Evolutionary conservation across 2,329 filamentous ascomycete genomes (phyloP), one percentile per base, ranked within the genome.

Genomic region (Aureobasidium vineae): DNA sequence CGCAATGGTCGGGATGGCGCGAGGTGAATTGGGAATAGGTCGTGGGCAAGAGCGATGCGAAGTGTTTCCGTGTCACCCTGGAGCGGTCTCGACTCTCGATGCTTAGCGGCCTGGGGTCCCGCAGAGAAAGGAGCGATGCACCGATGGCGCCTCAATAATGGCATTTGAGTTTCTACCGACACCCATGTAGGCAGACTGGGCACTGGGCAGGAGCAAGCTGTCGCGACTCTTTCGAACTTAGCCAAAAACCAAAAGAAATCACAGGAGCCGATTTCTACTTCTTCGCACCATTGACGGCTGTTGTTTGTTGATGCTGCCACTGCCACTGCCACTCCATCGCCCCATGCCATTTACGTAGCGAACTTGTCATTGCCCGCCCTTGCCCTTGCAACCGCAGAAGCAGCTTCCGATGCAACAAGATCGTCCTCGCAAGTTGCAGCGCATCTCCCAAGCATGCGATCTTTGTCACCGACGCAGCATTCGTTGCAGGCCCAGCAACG

Each of bases 401-500:
- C 36, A 23, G 33, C 21, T 36, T 41, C 40, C 52, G 43, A 70
- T 70, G 69, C 67, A 69, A 61, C 66, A 69, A 67, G 72, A 74
- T 33, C 70, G 73, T n/a, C 75, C 75, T 3, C 73, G 72, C 66
- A 77, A 77, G 67, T 68, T 76, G 52, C 75, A 76, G 67, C 72
- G 75, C 50, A 75, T 75, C 56, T 76, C 75, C 1, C 72, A 75
- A 64, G 75, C 75, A 19, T 77, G 75, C 71, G 83, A 85, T 72
- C 80, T 82, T 71, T 85, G 83, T 72, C 81, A 84, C 71, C 72
- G 77, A 66, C 75, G 81, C 45, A 80, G 78, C 70, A 82, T 82
- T 23, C 76, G 79, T 65, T 83, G 81, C 70, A 74, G 74, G 53
- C 75, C 74, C 19, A 76, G 73, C 66, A 71, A 71, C 7, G 75